Conservation (phyloP, 768 basidiomycete species). For the Tylopilus plumbeoviolaceoides region DNA sequence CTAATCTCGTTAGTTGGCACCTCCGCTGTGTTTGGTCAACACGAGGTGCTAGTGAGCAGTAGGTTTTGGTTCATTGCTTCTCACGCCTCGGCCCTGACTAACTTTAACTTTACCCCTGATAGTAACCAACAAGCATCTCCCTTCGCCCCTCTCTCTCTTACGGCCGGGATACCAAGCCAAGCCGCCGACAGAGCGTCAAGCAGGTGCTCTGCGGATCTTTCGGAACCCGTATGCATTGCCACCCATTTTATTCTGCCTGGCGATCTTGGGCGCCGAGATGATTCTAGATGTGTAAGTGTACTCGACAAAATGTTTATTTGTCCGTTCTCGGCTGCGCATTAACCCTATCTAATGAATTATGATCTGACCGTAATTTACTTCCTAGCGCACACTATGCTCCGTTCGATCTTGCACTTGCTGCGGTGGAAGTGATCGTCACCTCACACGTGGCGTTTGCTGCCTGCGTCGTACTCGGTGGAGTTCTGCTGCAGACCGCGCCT, state of each 20-base stretch:
- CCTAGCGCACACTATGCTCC: slow-evolving; percentile 53
- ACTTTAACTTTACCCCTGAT: slow-evolving; percentile 3
- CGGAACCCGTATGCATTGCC: slow-evolving; percentile 74
- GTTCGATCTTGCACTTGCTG: slow-evolving; percentile 85
- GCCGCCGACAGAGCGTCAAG: slow-evolving; percentile 4
- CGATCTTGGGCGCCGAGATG: slow-evolving; percentile 51
- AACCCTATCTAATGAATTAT: neutral
- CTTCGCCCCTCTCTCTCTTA: slow-evolving; percentile 47
- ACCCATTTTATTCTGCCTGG: slow-evolving; percentile 54
- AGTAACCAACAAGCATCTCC: slow-evolving; percentile 64
- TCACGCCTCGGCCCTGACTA: slow-evolving; percentile 2
- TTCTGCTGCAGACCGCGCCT: slow-evolving; percentile 88
- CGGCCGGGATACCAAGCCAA: slow-evolving; percentile 20
- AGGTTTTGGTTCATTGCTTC: slow-evolving; percentile 26
- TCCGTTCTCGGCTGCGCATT: neutral
- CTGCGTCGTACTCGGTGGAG: slow-evolving; percentile 76
- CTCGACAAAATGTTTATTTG: neutral
- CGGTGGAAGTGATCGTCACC: slow-evolving; percentile 70
- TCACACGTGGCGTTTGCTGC: slow-evolving; percentile 84
- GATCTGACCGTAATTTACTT: neutral
- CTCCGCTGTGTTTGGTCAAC: slow-evolving; percentile 57
- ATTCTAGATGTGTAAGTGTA: slow-evolving; percentile 55
- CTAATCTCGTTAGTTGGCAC: slow-evolving; percentile 55
- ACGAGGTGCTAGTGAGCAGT: slow-evolving; percentile 63
- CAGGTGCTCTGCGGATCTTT: slow-evolving; percentile 34